A percentile compares a stretch with the other conserved stretches of the same genome.
These are phyloP conservation scores for Climacium dendroides DNA, from an alignment of 225 moss, liverwort and hornwort species.

Conservation along the genomic window DNA sequence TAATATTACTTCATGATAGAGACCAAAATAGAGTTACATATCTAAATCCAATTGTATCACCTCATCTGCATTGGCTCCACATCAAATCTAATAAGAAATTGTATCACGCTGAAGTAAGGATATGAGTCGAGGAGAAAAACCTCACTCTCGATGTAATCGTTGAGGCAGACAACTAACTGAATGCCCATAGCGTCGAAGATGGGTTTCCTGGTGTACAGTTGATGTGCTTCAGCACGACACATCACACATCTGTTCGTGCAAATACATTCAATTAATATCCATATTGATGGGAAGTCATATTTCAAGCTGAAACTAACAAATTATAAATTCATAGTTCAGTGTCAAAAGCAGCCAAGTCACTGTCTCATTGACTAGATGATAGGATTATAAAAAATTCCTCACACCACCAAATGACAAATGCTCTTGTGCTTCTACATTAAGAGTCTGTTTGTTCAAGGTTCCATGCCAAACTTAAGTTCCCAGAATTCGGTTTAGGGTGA, in stretches of 20 bases:
- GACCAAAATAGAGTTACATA: too few species aligned
- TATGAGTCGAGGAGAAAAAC: not conserved
- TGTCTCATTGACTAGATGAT: not conserved
- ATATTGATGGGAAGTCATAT: not conserved
- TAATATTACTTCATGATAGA: not conserved
- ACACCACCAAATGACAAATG: not conserved
- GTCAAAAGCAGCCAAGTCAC: not conserved
- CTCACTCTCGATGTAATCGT: constrained; percentile 66
- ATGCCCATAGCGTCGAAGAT: constrained; percentile 77
- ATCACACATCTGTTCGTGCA: constrained; percentile 56
- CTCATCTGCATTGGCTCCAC: not conserved
- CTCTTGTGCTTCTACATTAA: too few species aligned
- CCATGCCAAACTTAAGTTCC: too few species aligned
- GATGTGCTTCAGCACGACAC: constrained; percentile 89
- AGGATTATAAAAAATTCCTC: too few species aligned
- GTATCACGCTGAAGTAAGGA: not conserved
- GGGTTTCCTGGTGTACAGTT: constrained; percentile 63
- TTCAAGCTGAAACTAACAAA: not conserved
- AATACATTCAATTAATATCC: not conserved
- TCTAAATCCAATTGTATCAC: not conserved
- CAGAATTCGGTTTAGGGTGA: too few species aligned
- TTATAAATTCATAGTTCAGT: too few species aligned
- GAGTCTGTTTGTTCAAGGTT: too few species aligned
- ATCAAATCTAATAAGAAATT: not conserved
- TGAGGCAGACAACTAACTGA: constrained; percentile 63